Conservation (phyloP, 2,329 filamentous ascomycete species). For the Chaetomiaceae sp. region DNA sequence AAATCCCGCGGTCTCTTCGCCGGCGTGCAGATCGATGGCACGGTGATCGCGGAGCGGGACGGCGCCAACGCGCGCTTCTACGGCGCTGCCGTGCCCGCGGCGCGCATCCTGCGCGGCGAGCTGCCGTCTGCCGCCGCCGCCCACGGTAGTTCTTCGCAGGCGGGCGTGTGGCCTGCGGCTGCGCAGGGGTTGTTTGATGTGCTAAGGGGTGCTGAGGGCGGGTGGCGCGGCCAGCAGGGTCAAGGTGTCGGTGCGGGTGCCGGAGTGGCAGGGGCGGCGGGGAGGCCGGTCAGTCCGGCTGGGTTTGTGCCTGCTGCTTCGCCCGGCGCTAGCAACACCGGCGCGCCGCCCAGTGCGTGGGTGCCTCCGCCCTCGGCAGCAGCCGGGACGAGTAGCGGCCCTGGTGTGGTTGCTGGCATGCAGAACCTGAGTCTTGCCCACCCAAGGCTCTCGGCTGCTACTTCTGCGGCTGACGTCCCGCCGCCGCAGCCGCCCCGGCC, state of each 20-base stretch:
- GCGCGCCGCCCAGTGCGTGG: background rate
- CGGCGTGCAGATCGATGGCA: constrained; percentile 80
- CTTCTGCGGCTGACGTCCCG: background rate
- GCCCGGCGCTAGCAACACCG: background rate
- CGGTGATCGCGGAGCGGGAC: constrained; percentile 75
- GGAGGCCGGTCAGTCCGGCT: background rate
- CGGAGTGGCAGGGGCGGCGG: background rate
- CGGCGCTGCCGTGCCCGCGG: constrained; percentile 48
- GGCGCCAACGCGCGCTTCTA: constrained; percentile 88
- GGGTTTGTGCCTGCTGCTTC: background rate
- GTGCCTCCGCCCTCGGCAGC: background rate
- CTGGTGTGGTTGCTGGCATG: constrained; percentile 9
- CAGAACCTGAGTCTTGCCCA: constrained; percentile 7
- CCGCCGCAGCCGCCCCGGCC: background rate
- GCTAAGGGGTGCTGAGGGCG: constrained; percentile 32
- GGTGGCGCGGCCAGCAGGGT: constrained; percentile 10
- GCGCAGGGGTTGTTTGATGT: constrained; percentile 31
- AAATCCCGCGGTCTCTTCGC: constrained; percentile 87
- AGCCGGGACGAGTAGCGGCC: background rate
- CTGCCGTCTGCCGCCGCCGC: too few species aligned
- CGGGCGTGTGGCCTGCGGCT: constrained; percentile 29
- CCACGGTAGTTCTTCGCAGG: constrained; percentile 17
- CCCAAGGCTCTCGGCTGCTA: constrained; percentile 2
- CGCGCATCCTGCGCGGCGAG: constrained; percentile 43
- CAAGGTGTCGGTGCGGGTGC: background rate